Base-by-base conservation (phyloP, 768 basidiomycete genomes). In the Leucocoprinus sp. region DNA sequence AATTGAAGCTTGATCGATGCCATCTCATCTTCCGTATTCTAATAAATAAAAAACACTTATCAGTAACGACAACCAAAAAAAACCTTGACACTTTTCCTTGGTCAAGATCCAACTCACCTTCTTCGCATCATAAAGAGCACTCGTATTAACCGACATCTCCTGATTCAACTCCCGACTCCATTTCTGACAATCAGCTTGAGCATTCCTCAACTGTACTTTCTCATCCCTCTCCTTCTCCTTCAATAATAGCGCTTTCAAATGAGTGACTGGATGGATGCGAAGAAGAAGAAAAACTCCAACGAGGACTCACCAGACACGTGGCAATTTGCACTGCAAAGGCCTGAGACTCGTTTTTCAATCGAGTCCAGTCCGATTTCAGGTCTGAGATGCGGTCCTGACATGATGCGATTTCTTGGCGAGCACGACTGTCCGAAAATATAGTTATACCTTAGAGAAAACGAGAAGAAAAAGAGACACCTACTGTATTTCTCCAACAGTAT, bases 161-260 rank as follows among this genome's bases (percentile, higher is more conserved):
- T 85, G 82, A 46, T 82, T 84, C 9, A 72, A 70, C 50, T 84
- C 82, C 27, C 72, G 64, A 50, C 81, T 74, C 14, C 84, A 56
- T 17, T 62, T 23, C 56, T 54, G 31, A 75, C 60, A 1, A 50
- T 53, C 5, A 50, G 26, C 56, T 68, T 78, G 23, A 24, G 69
- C 66, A 5, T 37, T 37, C 28, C 62, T 54, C 14, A 56, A 33
- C 2, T 49, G 36, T 1, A 54, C 39, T 37, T 66, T 56, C 18
- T 66, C 59, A 2, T 39, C 31, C 35, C 37, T 50, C 22, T 64
- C 65, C 42, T 64, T 53, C 7, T 26, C 33, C 69, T 71, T 3
- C 12, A 22, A 2, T 48, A 15, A 26, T n/a, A n/a, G n/a, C n/a
- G n/a, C n/a, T n/a, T n/a, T n/a, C n/a, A n/a, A n/a, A n/a, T n/a